phyloP scores from a whole-genome alignment of 2,329 filamentous ascomycete species.

The Calonectria honghensis region DNA sequence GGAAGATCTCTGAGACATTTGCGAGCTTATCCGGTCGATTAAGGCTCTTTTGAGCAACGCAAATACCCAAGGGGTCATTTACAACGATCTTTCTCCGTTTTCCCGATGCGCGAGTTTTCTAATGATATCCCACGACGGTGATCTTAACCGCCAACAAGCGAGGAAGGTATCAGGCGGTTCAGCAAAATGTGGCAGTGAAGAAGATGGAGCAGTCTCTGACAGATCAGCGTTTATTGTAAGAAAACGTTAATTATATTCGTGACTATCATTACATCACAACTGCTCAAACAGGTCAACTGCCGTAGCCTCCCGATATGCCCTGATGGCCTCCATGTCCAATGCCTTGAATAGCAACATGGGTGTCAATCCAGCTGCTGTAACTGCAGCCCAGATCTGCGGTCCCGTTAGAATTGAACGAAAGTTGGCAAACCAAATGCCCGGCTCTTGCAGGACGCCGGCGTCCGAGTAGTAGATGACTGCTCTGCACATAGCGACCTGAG shows the following conservation, averaged over 20 bases:
- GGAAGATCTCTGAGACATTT: conserved; percentile 26
- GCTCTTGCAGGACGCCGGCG: conserved; percentile 2
- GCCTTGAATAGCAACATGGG: conserved; percentile 42
- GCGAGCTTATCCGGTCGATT: conserved; percentile 30
- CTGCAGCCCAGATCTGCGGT: conserved; percentile 44
- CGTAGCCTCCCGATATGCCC: neutral
- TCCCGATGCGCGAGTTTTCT: conserved; percentile 30
- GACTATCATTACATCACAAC: conserved; percentile 19
- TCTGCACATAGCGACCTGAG: conserved; percentile 43
- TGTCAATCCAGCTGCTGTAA: conserved; percentile 37
- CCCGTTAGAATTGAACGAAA: conserved; percentile 44
- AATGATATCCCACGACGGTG: conserved; percentile 25
- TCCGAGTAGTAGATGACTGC: conserved; percentile 42
- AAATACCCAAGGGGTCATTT: neutral
- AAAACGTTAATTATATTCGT: neutral
- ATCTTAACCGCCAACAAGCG: conserved; percentile 12
- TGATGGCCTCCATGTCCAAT: conserved; percentile 28
- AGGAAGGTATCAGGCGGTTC: conserved; percentile 27
- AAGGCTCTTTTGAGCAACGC: conserved; percentile 30
- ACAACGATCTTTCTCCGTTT: conserved; percentile 35
- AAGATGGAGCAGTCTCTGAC: neutral
- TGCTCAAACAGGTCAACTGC: neutral
- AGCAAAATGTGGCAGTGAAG: conserved; percentile 3
- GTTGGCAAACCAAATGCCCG: conserved; percentile 48
- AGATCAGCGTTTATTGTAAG: neutral